Evolutionary conservation across 305 asterid species (phyloP).

Genomic region (Fraxinus dipetala): DNA sequence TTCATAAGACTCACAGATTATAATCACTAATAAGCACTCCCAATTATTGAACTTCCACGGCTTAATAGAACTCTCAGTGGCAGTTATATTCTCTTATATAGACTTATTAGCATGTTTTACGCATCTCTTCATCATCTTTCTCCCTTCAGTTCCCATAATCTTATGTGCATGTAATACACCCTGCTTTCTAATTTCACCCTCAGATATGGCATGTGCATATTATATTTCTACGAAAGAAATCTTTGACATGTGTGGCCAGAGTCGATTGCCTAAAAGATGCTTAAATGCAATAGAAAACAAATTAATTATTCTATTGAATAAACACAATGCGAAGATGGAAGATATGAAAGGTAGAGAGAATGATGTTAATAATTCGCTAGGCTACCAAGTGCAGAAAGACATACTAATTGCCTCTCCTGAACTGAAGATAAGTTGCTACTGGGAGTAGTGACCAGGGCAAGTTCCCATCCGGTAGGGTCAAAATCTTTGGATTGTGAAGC

Average conservation of each 20-base stretch:
- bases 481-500: conserved; percentile 49
- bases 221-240: neutral
- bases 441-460: conserved; percentile 73
- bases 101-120: neutral
- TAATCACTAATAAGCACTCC: neutral
- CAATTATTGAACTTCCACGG: neutral
- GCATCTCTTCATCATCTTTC: neutral
- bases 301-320: neutral
- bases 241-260: neutral
- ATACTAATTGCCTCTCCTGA: conserved; percentile 91
- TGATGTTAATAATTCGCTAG: neutral
- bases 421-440: conserved; percentile 71
- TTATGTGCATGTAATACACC: neutral
- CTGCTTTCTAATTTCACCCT: neutral
- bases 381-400: conserved; percentile 2
- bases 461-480: conserved; percentile 41
- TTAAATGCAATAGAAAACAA: neutral
- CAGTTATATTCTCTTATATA: neutral
- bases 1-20: neutral
- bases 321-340: neutral
- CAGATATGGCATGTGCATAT: neutral
- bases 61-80: neutral
- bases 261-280: neutral
- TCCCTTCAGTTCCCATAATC: neutral
- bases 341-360: neutral